phyloP scores from a whole-genome alignment of 75 land plant genomes.

The Cupressus sempervirens region DNA sequence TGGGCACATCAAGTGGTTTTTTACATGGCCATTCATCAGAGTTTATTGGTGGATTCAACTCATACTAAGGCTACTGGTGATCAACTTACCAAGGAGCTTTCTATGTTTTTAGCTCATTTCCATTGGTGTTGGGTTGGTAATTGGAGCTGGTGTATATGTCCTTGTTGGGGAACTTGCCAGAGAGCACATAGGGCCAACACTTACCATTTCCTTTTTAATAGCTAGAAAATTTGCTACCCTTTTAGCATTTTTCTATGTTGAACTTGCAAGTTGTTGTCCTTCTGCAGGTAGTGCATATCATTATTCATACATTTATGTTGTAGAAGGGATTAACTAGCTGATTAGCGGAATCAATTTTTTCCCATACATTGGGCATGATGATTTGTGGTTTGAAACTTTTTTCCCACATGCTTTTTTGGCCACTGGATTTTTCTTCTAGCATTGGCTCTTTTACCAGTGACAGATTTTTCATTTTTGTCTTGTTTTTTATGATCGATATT shows the following conservation, averaged over 20 bases:
- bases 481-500: too few species aligned
- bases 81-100: conserved; percentile 54
- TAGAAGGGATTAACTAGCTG: too few species aligned
- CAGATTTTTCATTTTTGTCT: too few species aligned
- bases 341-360: too few species aligned
- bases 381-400: too few species aligned
- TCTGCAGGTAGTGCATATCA: conserved; percentile 99
- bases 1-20: too few species aligned
- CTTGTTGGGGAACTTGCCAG: conserved; percentile 95
- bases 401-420: too few species aligned
- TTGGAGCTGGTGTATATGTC: conserved; percentile 97
- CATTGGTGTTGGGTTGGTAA: conserved; percentile 93
- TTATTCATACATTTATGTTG: conserved; percentile 93
- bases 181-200: conserved; percentile 89
- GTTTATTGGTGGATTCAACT: conserved; percentile 65
- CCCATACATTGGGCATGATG: too few species aligned
- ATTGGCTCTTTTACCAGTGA: too few species aligned
- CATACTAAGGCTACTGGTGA: conserved; percentile 9
- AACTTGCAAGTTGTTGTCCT: conserved; percentile 95
- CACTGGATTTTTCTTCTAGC: too few species aligned
- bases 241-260: conserved; percentile 98
- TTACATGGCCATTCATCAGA: too few species aligned
- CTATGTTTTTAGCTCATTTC: conserved; percentile 62
- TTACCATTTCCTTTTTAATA: conserved; percentile 80
- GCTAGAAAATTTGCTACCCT: conserved; percentile 95